These are phyloP conservation scores for Penicillium mononematosum DNA, from an alignment of 495 filamentous ascomycete species.

Conservation along the genomic window DNA sequence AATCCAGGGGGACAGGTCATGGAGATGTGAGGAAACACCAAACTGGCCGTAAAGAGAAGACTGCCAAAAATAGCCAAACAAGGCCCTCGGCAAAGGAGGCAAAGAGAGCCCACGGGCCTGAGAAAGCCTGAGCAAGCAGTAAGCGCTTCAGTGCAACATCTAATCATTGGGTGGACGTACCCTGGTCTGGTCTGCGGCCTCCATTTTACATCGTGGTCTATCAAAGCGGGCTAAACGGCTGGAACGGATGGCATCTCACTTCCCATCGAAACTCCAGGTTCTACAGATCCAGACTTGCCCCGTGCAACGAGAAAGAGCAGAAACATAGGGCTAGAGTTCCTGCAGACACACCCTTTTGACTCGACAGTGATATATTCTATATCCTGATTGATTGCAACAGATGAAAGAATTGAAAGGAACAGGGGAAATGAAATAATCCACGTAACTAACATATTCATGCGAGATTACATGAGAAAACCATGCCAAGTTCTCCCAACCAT, in stretches of 20 bases:
- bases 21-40: no score
- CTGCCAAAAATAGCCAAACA: no score
- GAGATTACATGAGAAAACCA: neutral
- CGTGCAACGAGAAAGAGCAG: neutral
- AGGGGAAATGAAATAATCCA: neutral
- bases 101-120: no score
- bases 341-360: neutral
- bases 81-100: no score
- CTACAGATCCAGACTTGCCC: neutral
- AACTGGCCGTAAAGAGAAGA: no score
- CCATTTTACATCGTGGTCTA: slow-evolving; percentile 17
- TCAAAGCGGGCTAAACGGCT: neutral
- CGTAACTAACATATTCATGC: neutral
- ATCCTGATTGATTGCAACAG: neutral
- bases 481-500: no score
- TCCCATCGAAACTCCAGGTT: neutral
- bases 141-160: no score
- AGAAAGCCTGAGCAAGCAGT: no score
- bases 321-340: neutral
- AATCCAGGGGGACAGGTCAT: no score
- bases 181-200: no score
- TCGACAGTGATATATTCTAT: neutral
- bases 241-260: neutral
- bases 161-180: no score
- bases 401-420: neutral